These are phyloP conservation scores for Vicia villosa DNA, from an alignment of 306 rosid species.

Conservation along the genomic window DNA sequence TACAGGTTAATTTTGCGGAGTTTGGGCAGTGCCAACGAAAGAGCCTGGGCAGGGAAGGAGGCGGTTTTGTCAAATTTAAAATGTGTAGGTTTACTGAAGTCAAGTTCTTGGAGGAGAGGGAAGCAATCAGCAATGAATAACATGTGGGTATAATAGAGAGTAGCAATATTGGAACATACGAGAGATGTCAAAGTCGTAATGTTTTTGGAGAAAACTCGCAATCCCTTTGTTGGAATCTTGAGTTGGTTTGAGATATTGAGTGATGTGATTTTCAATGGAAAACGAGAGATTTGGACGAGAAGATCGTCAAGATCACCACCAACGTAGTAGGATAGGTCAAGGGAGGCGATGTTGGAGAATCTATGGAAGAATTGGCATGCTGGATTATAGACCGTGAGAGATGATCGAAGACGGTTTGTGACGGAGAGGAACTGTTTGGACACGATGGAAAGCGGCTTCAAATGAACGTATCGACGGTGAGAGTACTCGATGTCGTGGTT, in stretches of 20 bases:
- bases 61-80: not conserved
- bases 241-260: constrained; percentile 43
- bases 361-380: not conserved
- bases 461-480: too few relatives aligned
- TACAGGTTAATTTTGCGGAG: constrained; percentile 61
- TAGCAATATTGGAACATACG: constrained; percentile 40
- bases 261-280: constrained; percentile 41
- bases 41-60: constrained; percentile 2
- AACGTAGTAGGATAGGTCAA: not conserved
- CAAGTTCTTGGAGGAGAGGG: constrained; percentile 62
- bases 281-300: constrained; percentile 44
- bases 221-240: constrained; percentile 30
- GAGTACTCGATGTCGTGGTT: too few relatives aligned
- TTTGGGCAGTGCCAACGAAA: constrained; percentile 41
- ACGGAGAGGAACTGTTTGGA: not conserved
- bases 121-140: constrained; percentile 40
- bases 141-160: constrained; percentile 35
- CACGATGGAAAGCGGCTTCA: not conserved
- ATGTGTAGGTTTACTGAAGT: constrained; percentile 48
- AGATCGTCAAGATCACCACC: constrained; percentile 25
- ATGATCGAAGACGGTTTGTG: not conserved
- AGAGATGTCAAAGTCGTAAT: too few relatives aligned
- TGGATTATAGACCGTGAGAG: not conserved
- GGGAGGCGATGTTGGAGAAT: not conserved
- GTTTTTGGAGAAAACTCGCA: too few relatives aligned